Conservation (phyloP, 2,329 filamentous ascomycete genomes). For the Domatiomyces catenatus region DNA sequence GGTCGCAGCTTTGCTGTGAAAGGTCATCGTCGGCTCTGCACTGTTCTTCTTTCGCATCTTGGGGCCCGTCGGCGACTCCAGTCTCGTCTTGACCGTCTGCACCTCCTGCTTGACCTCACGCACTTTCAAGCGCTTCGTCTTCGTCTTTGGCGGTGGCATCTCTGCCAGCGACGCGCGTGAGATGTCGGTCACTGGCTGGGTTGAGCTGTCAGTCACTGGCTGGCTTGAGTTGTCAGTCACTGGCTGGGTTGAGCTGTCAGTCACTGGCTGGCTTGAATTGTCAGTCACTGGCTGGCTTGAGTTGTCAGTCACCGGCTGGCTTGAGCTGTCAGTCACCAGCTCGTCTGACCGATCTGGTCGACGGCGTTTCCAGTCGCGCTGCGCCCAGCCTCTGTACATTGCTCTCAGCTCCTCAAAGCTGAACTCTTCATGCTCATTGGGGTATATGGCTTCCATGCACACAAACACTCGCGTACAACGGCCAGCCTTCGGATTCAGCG, state of each 20-base stretch:
- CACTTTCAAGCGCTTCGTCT: constrained; percentile 57
- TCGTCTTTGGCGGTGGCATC: constrained; percentile 17
- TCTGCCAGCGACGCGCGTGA: constrained; percentile 14
- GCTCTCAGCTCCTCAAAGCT: constrained; percentile 90
- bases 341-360: constrained; percentile 20
- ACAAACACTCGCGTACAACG: constrained; percentile 78
- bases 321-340: no score
- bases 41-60: constrained; percentile 68
- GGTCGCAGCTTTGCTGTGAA: constrained; percentile 86
- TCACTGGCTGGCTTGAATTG: constrained; percentile 14
- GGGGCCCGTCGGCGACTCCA: constrained; percentile 73
- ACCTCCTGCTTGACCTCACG: constrained; percentile 75
- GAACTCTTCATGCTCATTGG: constrained; percentile 56
- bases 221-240: no score
- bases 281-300: constrained; percentile 14
- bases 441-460: constrained; percentile 69
- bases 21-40: constrained; percentile 88
- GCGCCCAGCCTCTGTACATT: constrained; percentile 51
- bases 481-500: constrained; percentile 60
- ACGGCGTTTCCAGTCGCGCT: constrained; percentile 36
- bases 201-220: constrained; percentile 11
- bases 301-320: no score
- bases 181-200: constrained; percentile 11
- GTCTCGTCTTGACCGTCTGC: constrained; percentile 85
- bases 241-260: constrained; percentile 12